Evolutionary conservation across 2,329 filamentous ascomycete species (phyloP).

Genomic region (Aspergillus ochraceoroseus): DNA sequence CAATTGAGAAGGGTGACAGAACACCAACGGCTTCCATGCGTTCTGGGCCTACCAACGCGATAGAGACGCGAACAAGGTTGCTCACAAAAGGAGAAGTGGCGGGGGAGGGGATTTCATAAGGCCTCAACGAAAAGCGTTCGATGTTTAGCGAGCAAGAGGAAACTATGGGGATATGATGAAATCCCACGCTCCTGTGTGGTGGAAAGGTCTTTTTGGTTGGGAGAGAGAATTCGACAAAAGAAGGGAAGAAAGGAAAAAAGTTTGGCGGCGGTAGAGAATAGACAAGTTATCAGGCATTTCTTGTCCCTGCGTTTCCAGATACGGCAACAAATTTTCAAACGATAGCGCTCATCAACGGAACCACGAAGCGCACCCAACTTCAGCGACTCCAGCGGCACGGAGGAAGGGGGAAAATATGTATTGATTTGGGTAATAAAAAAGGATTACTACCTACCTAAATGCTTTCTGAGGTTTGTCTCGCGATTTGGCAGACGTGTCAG

Average conservation of each 20-base stretch:
- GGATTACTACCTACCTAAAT: too few species aligned
- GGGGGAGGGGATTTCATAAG: conserved; percentile 7
- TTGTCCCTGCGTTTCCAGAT: background rate
- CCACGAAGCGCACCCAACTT: background rate
- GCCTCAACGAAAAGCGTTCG: background rate
- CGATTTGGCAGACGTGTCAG: too few species aligned
- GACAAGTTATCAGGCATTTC: too few species aligned
- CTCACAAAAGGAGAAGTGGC: conserved; percentile 9
- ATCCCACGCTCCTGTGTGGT: background rate
- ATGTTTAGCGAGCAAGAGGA: background rate
- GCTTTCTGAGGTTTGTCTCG: too few species aligned
- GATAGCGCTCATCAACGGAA: too few species aligned
- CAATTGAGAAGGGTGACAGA: conserved; percentile 5
- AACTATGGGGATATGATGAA: background rate
- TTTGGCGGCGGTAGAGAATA: conserved; percentile 7
- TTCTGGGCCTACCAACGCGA: conserved; percentile 17
- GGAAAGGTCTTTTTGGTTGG: background rate
- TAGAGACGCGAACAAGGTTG: conserved; percentile 13
- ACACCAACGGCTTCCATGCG: conserved; percentile 8
- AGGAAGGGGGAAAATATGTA: too few species aligned
- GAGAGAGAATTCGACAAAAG: conserved; percentile 2
- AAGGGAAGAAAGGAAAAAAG: conserved; percentile 5
- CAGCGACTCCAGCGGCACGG: too few species aligned
- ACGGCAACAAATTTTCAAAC: too few species aligned
- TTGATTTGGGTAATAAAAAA: too few species aligned